Percentiles rank a stretch among this genome's conserved stretches.
Conservation (phyloP, 1,284 basidiomycete species). For the Pseudozyma sp. region DNA sequence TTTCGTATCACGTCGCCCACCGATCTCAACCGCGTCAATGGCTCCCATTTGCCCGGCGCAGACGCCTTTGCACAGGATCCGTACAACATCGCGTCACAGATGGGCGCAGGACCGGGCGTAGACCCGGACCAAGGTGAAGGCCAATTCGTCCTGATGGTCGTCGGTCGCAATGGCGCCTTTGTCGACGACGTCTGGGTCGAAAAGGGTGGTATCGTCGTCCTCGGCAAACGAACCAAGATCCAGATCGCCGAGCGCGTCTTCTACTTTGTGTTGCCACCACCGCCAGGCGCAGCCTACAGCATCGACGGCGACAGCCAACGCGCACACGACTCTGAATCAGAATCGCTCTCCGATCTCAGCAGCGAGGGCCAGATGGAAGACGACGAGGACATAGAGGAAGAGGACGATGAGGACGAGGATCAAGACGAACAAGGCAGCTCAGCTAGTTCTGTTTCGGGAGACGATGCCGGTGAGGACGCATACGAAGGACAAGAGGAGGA, state of each 20-base stretch:
- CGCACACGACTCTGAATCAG: constrained; percentile 41
- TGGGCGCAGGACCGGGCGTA: constrained; percentile 17
- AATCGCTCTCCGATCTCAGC: constrained; percentile 52
- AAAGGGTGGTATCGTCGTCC: constrained; percentile 81
- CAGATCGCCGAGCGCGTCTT: constrained; percentile 98
- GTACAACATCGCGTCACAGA: constrained; percentile 21
- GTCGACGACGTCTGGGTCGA: constrained; percentile 95
- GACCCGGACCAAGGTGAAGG: constrained; percentile 72
- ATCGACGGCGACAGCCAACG: constrained; percentile 31
- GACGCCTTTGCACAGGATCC: constrained; percentile 29
- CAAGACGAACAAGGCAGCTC: constrained; percentile 16
- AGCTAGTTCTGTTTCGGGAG: constrained; percentile 24
- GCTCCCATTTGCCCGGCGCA: constrained; percentile 20
- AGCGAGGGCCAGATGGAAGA: constrained; percentile 42
- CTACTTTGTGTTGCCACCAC: constrained; percentile 86
- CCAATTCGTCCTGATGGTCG: constrained; percentile 86
- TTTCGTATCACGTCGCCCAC: constrained; percentile 49
- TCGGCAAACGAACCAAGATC: constrained; percentile 81
- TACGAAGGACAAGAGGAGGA: constrained; percentile 28
- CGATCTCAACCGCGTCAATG: constrained; percentile 42
- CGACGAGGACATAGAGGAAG: constrained; percentile 21
- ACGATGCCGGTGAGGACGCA: constrained; percentile 29
- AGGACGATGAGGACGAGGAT: constrained; percentile 24
- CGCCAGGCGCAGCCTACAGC: constrained; percentile 26
- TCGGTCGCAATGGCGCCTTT: constrained; percentile 96